These are phyloP conservation scores for Ceriops tagal DNA, from an alignment of 345 rosid genomes.

Conservation along the genomic window DNA sequence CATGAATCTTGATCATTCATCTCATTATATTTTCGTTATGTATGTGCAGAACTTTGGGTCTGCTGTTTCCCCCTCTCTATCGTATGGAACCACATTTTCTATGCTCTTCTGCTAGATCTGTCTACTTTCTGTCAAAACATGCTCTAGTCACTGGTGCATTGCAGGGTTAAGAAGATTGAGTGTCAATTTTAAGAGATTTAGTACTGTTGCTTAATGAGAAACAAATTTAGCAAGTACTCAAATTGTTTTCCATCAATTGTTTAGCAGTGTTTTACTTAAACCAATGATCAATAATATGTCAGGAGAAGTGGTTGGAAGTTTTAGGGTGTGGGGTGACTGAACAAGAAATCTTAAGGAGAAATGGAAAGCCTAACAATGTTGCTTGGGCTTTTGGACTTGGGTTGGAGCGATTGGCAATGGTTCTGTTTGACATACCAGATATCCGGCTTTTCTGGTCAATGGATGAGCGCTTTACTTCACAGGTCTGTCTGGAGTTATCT, in stretches of 20 bases:
- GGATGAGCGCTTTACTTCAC: conserved; percentile 83
- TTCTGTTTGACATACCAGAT: conserved; percentile 93
- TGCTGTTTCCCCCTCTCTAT: not conserved
- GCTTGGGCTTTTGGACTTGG: conserved; percentile 99
- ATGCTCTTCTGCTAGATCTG: not conserved
- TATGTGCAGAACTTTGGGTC: not conserved
- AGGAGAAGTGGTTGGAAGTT: conserved; percentile 97
- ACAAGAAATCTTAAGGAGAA: conserved; percentile 69
- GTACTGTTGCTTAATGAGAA: too few relatives aligned
- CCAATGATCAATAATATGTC: conserved; percentile 22
- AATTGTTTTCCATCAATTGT: not conserved
- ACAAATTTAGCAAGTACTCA: not conserved
- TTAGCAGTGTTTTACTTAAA: conserved; percentile 20
- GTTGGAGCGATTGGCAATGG: conserved; percentile 92
- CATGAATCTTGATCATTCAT: not conserved
- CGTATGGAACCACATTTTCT: not conserved
- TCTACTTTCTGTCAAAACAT: not conserved
- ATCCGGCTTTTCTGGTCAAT: conserved; percentile 91
- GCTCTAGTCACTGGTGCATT: not conserved
- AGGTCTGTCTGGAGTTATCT: conserved; percentile 39
- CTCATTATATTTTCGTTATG: not conserved
- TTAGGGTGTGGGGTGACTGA: conserved; percentile 96
- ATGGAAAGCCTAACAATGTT: conserved; percentile 60
- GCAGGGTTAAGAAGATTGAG: too few relatives aligned
- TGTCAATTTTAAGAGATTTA: too few relatives aligned